Conservation (phyloP, 345 rosid species). For the Brassica incana region DNA sequence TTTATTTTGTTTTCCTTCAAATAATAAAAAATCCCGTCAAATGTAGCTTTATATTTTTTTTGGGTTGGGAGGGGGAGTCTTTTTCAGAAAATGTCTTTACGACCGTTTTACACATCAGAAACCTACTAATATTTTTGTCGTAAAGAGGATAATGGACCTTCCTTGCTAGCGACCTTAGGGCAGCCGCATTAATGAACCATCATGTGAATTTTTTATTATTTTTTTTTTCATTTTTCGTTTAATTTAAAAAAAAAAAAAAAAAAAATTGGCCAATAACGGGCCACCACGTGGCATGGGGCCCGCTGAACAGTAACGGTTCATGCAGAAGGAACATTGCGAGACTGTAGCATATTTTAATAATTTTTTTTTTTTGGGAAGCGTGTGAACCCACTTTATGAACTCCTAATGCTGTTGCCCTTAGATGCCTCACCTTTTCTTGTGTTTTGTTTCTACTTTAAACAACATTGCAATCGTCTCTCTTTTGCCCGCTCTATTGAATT, state of each 20-base stretch:
- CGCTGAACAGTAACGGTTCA: too few relatives aligned
- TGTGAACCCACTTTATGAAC: too few relatives aligned
- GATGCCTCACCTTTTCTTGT: slow-evolving; percentile 22
- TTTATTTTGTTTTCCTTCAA: not conserved
- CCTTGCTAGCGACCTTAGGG: slow-evolving; percentile 34
- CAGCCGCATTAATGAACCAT: too few relatives aligned
- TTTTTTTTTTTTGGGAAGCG: too few relatives aligned
- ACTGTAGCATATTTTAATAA: too few relatives aligned
- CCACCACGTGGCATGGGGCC: too few relatives aligned
- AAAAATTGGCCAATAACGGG: too few relatives aligned
- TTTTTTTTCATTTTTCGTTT: too few relatives aligned
- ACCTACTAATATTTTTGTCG: slow-evolving; percentile 37
- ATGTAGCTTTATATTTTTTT: slow-evolving; percentile 17
- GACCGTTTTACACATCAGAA: slow-evolving; percentile 44
- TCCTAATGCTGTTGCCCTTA: too few relatives aligned
- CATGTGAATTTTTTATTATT: too few relatives aligned
- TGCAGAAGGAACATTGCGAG: too few relatives aligned
- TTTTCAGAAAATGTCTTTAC: slow-evolving; percentile 36
- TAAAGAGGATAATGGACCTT: slow-evolving; percentile 26
- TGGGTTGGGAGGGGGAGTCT: not conserved
- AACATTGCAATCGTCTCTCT: slow-evolving; percentile 32
- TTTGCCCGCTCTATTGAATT: not conserved
- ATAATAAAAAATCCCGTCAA: slow-evolving; percentile 13
- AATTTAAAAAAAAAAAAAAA: too few relatives aligned
- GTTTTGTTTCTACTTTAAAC: slow-evolving; percentile 41